A percentile compares a stretch with the other conserved stretches of the same genome.
phyloP scores from a whole-genome alignment of 805 yeast genomes.

The Schwanniomyces occidentalis region DNA sequence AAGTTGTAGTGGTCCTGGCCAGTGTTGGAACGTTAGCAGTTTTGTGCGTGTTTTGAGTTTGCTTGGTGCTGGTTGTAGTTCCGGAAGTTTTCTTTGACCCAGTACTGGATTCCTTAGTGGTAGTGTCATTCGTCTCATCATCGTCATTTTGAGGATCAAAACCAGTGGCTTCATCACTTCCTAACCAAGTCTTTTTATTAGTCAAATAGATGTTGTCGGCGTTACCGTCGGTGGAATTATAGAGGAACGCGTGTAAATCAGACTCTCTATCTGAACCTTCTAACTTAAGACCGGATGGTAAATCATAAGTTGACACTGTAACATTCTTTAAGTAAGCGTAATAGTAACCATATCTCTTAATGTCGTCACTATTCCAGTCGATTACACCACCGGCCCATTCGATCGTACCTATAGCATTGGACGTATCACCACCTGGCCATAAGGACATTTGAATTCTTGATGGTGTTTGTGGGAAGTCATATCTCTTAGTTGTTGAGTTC shows the following conservation, averaged over 20 bases:
- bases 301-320: conserved; percentile 66
- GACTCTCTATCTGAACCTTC: conserved; percentile 51
- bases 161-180: conserved; percentile 65
- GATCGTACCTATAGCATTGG: conserved; percentile 60
- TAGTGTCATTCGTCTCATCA: conserved; percentile 12
- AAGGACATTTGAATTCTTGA: conserved; percentile 68
- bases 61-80: conserved; percentile 8
- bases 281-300: conserved; percentile 55
- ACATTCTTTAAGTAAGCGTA: conserved; percentile 64
- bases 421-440: conserved; percentile 73
- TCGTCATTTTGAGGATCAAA: conserved; percentile 49
- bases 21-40: too few relatives aligned
- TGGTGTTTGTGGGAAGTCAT: conserved; percentile 72
- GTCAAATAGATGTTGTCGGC: conserved; percentile 52
- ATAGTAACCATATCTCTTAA: conserved; percentile 76
- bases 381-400: conserved; percentile 89
- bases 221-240: conserved; percentile 45
- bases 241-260: conserved; percentile 48
- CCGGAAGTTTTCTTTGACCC: conserved; percentile 8
- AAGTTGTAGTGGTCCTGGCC: too few relatives aligned
- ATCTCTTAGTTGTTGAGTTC: conserved; percentile 59
- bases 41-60: too few relatives aligned
- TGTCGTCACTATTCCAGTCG: conserved; percentile 78
- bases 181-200: conserved; percentile 60
- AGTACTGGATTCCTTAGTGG: conserved; percentile 16